These are phyloP conservation scores for Didymella keratinophila DNA, from an alignment of 2,329 filamentous ascomycete species.

Conservation along the genomic window DNA sequence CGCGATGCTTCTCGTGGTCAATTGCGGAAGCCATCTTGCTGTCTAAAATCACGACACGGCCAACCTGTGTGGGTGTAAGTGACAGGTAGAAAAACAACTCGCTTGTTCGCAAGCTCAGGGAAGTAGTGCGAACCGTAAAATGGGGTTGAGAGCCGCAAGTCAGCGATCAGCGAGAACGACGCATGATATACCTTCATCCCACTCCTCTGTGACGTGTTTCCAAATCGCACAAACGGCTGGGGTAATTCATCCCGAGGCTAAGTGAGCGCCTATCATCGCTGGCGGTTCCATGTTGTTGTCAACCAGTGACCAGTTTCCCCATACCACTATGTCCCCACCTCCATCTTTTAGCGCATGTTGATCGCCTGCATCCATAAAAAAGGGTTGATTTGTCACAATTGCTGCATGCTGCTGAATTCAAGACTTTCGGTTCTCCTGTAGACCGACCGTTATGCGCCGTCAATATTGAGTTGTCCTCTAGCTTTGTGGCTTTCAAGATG, in stretches of 20 bases:
- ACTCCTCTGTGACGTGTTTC: conserved; percentile 12
- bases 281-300: conserved; percentile 1
- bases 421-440: background rate
- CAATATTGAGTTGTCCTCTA: background rate
- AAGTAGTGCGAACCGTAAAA: conserved; percentile 3
- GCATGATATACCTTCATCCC: conserved; percentile 10
- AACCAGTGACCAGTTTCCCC: conserved; percentile 8
- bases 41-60: background rate
- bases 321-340: conserved; percentile 21
- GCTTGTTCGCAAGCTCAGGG: background rate
- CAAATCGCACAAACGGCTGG: conserved; percentile 11
- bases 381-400: background rate
- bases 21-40: conserved; percentile 32
- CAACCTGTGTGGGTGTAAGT: background rate
- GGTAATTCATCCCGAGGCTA: conserved; percentile 25
- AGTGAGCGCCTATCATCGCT: conserved; percentile 20
- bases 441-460: background rate
- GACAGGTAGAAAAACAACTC: background rate
- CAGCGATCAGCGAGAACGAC: conserved; percentile 12
- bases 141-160: conserved; percentile 14
- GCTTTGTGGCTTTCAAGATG: background rate
- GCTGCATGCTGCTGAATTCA: conserved; percentile 1
- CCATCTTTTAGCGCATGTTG: conserved; percentile 25
- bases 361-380: conserved; percentile 17
- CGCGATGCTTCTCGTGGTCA: conserved; percentile 28